Percentiles rank a stretch among this genome's conserved stretches.
Conservation (phyloP, 73 alveolate species). For the Tetrahymena malaccensis region DNA sequence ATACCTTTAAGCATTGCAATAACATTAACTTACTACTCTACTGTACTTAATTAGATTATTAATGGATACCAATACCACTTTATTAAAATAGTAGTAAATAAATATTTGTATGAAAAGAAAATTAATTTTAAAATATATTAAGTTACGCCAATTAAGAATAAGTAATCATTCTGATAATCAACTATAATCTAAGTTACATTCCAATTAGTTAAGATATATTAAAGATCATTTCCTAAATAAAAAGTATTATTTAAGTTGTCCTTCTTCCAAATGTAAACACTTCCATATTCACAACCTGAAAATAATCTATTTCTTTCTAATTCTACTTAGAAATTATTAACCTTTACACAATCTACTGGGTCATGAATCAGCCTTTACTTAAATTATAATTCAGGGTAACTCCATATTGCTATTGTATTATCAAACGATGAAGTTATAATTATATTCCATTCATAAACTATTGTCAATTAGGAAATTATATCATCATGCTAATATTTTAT, state of each 20-base stretch:
- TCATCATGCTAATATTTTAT: neutral
- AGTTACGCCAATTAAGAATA: neutral
- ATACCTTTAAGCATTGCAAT: neutral
- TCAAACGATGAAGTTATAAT: neutral
- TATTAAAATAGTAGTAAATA: neutral
- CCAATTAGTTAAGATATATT: neutral
- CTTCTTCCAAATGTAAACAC: neutral
- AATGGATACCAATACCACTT: neutral
- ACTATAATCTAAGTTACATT: neutral
- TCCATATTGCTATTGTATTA: neutral
- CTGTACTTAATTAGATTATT: neutral
- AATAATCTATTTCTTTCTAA: neutral
- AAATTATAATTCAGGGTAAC: neutral
- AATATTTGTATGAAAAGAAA: neutral
- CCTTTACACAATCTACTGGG: neutral
- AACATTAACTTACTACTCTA: neutral
- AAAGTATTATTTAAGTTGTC: neutral
- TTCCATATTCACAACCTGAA: neutral
- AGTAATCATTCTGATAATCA: neutral
- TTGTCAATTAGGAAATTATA: neutral
- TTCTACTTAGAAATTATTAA: neutral
- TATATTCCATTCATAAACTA: neutral
- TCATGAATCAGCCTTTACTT: neutral
- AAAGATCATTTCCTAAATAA: neutral
- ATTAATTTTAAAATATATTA: too few relatives aligned